Evolutionary conservation across 257 asterid genomes (phyloP).

Genomic region (Plantago major): DNA sequence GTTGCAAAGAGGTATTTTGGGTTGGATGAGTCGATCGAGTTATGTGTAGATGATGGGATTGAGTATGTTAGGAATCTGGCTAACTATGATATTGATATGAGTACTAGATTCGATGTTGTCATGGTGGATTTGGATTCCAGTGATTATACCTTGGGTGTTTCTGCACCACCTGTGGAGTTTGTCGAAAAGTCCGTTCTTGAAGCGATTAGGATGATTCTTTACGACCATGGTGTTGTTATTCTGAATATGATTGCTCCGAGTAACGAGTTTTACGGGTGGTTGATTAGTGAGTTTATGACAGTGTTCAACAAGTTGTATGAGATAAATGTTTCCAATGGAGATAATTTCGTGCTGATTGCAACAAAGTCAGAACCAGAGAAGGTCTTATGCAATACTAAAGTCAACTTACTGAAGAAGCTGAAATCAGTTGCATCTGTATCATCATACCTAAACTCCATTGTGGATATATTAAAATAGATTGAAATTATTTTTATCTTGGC

Average conservation of each 20-base stretch:
- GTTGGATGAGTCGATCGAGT: constrained; percentile 38
- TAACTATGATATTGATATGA: neutral
- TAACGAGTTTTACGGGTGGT: constrained; percentile 31
- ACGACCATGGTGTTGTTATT: constrained; percentile 42
- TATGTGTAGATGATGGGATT: constrained; percentile 58
- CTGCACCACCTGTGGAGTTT: constrained; percentile 76
- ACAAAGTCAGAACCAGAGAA: constrained; percentile 29
- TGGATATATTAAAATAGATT: constrained; percentile 19
- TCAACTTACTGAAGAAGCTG: constrained; percentile 42
- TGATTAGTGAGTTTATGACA: constrained; percentile 34
- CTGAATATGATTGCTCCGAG: constrained; percentile 53
- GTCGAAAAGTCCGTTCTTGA: constrained; percentile 41
- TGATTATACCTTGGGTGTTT: constrained; percentile 42
- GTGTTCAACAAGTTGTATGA: constrained; percentile 58
- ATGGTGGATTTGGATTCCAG: constrained; percentile 92
- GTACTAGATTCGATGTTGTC: constrained; percentile 45
- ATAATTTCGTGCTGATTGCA: constrained; percentile 71
- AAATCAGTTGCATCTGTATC: constrained; percentile 29
- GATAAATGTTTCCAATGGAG: constrained; percentile 76
- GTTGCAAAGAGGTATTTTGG: constrained; percentile 61
- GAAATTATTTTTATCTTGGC: neutral
- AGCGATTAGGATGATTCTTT: constrained; percentile 40
- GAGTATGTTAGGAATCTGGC: constrained; percentile 37
- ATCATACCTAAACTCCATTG: constrained; percentile 42
- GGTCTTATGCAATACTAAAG: constrained; percentile 17